These are phyloP conservation scores for Tephrocybe sp. DNA, from an alignment of 768 basidiomycete genomes.

Conservation along the genomic window DNA sequence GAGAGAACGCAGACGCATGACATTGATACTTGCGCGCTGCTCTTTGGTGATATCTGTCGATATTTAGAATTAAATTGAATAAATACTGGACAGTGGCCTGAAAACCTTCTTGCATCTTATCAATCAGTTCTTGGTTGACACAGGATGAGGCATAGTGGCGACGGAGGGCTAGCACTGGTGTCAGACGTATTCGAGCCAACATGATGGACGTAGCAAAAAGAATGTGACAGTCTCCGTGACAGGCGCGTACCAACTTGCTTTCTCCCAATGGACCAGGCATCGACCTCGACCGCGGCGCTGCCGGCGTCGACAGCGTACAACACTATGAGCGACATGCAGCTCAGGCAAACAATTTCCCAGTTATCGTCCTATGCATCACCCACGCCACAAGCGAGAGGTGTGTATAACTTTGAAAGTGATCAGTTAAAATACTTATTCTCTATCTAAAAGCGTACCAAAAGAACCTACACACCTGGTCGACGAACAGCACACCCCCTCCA, in stretches of 20 bases:
- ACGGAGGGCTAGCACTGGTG: not conserved
- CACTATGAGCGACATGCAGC: slow-evolving; percentile 61
- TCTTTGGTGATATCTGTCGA: slow-evolving; percentile 1
- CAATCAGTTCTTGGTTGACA: too few species aligned
- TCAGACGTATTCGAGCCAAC: not conserved
- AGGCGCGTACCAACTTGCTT: not conserved
- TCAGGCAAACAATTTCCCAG: slow-evolving; percentile 63
- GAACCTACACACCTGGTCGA: slow-evolving; percentile 72
- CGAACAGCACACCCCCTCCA: slow-evolving; percentile 54
- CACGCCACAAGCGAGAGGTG: slow-evolving; percentile 28
- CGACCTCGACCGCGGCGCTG: slow-evolving; percentile 16
- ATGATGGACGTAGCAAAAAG: not conserved
- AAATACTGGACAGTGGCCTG: too few species aligned
- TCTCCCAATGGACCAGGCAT: not conserved
- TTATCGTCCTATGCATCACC: slow-evolving; percentile 44
- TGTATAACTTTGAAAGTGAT: not conserved
- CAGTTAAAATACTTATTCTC: slow-evolving; percentile 5
- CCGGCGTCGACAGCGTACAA: slow-evolving; percentile 29
- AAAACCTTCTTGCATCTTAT: too few species aligned
- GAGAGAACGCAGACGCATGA: not conserved
- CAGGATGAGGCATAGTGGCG: too few species aligned
- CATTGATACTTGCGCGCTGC: not conserved
- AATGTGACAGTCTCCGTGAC: slow-evolving; percentile 3
- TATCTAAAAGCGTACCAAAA: slow-evolving; percentile 53
- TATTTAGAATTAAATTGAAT: not conserved